phyloP scores from a whole-genome alignment of 1,284 basidiomycete genomes.

The Trichosporon faecale region DNA sequence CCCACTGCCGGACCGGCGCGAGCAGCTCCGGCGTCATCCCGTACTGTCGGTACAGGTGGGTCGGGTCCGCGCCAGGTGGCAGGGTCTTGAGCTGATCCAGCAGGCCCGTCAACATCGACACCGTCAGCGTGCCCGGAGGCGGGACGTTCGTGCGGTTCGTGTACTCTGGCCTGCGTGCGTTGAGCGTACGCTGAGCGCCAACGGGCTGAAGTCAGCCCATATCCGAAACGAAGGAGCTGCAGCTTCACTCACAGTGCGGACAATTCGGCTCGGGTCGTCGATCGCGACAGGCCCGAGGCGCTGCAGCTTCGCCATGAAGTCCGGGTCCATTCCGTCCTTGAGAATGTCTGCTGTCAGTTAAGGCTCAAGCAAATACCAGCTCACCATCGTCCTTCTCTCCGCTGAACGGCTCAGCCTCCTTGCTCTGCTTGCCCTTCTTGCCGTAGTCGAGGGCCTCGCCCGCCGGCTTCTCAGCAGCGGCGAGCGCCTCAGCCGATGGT shows the following conservation, averaged over 20 bases:
- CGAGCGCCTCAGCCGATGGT: conserved; percentile 15
- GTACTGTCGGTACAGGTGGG: conserved; percentile 53
- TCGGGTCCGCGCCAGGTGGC: conserved; percentile 54
- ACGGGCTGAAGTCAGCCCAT: conserved; percentile 31
- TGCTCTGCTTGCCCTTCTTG: neutral
- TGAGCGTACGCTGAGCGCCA: conserved; percentile 45
- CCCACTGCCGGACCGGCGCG: conserved; percentile 59
- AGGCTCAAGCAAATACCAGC: conserved; percentile 15
- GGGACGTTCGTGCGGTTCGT: conserved; percentile 47
- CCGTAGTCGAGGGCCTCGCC: conserved; percentile 14
- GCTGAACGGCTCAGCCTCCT: conserved; percentile 29
- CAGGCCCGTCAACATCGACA: conserved; percentile 60
- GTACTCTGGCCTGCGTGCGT: conserved; percentile 48
- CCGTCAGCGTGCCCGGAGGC: conserved; percentile 59
- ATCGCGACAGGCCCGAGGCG: conserved; percentile 70
- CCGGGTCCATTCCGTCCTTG: conserved; percentile 67
- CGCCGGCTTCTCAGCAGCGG: conserved; percentile 10
- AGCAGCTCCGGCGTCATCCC: conserved; percentile 61
- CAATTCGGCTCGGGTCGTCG: conserved; percentile 58
- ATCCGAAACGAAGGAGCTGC: conserved; percentile 4
- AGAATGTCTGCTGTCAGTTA: conserved; percentile 59
- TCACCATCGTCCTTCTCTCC: conserved; percentile 50
- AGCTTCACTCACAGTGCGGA: conserved; percentile 58
- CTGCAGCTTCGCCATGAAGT: conserved; percentile 68
- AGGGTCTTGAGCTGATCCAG: conserved; percentile 65